Evolutionary conservation across 768 basidiomycete species (phyloP), one percentile per base, ranked within the genome.

Genomic region (Xerocomellus chrysenteron): DNA sequence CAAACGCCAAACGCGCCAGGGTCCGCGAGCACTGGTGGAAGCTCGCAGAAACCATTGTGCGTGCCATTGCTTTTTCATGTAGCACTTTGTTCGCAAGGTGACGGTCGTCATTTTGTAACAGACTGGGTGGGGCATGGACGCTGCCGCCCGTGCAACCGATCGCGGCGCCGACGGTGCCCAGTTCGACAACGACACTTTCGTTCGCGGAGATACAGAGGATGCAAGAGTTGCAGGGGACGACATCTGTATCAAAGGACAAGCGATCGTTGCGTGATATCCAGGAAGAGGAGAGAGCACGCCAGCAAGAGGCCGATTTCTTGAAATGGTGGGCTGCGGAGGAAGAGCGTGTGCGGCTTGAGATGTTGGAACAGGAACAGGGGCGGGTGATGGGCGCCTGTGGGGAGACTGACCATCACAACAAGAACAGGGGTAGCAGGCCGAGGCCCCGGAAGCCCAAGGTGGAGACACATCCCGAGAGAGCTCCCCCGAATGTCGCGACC

Each of bases 241-340:
- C 67, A 2, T 43, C 53, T 10, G 67, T 73, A 7, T 66, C 67
- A 6, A 81, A 80, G 56, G 82, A 82, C 58, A 84, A 81, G 58
- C 81, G 81, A 33, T 88, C 88, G 28, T 73, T 96, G 55, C 75
- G 78, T 16, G 86, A 96, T 58, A 98, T 97, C 42, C 94, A 96
- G 69, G 84, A 86, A 56, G 93, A 97, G 68, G 92, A 94, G 68
- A 75, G 74, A 35, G 82, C 80, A 41, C 78, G 78, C 28, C 83
- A 80, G 57, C 80, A 78, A 47, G 92, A 95, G 71, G 83, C 76
- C 4, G 90, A 90, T 57, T 98, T 97, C 68, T 69, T 95, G 69
- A 81, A 76, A 62, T 97, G 94, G 94, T 97, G 94, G 92, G 76
- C 83, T 1, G 85, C 79, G 8, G 94, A 96, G 70, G 91, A 93